Percentiles rank a stretch among this genome's conserved stretches.
Conservation (phyloP, 768 basidiomycete genomes). For the Lactarius hatsudake region DNA sequence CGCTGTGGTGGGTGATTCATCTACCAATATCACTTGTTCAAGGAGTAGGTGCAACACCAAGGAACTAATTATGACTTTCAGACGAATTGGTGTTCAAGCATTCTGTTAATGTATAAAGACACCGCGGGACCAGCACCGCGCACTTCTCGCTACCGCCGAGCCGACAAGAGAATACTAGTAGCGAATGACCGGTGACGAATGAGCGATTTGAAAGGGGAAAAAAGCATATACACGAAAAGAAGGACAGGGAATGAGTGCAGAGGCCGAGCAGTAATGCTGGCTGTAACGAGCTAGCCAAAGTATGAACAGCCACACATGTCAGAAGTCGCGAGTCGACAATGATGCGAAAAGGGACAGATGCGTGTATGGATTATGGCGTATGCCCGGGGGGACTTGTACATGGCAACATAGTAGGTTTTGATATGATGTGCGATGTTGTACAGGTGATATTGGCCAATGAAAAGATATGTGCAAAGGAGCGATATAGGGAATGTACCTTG, state of each 20-base stretch:
- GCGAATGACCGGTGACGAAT: conserved; percentile 1
- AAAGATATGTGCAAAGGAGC: conserved; percentile 15
- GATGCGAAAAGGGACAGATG: neutral
- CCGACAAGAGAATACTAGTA: conserved; percentile 9
- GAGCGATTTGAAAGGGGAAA: neutral
- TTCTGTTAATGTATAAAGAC: conserved; percentile 1
- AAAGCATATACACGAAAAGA: conserved; percentile 13
- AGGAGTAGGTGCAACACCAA: neutral
- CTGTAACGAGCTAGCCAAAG: conserved; percentile 14
- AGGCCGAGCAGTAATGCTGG: neutral
- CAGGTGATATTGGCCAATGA: conserved; percentile 22
- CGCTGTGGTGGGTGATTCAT: too few species aligned
- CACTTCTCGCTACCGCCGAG: conserved; percentile 8
- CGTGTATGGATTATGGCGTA: conserved; percentile 7
- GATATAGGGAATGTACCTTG: conserved; percentile 17
- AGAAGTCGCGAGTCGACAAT: neutral
- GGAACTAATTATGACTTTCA: neutral
- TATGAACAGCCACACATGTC: conserved; percentile 20
- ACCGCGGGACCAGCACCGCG: conserved; percentile 21
- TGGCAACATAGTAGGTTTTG: conserved; percentile 11
- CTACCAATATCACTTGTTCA: too few species aligned
- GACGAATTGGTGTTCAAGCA: neutral
- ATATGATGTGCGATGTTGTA: conserved; percentile 24
- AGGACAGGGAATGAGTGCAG: conserved; percentile 3
- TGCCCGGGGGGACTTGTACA: conserved; percentile 20